Evolutionary conservation across 495 filamentous ascomycete species (phyloP).

Genomic region (Daldinia bambusicola): DNA sequence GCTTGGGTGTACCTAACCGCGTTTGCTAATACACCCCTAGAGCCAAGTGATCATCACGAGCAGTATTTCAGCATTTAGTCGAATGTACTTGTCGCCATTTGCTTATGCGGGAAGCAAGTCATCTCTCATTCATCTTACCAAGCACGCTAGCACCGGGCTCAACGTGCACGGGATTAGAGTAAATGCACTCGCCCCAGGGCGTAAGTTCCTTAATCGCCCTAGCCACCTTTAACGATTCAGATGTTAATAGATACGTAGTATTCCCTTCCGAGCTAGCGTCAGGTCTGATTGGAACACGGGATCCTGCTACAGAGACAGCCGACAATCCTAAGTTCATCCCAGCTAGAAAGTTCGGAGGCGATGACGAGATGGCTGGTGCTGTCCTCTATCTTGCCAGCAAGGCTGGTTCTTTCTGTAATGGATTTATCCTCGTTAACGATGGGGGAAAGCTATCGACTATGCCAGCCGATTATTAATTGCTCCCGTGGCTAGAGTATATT

Average conservation of each 20-base stretch:
- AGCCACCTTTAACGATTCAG: neutral
- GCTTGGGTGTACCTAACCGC: neutral
- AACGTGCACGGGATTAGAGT: constrained; percentile 61
- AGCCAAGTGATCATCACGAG: constrained; percentile 67
- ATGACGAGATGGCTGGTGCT: constrained; percentile 64
- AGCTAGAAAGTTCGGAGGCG: constrained; percentile 57
- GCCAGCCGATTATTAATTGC: constrained; percentile 55
- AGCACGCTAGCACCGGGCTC: constrained; percentile 61
- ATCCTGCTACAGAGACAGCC: constrained; percentile 50
- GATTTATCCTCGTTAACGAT: constrained; percentile 64
- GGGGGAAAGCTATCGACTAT: constrained; percentile 63
- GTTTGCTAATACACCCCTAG: neutral
- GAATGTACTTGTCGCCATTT: constrained; percentile 53
- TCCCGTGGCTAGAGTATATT: neutral
- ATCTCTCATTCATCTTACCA: constrained; percentile 63
- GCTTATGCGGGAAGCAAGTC: constrained; percentile 67
- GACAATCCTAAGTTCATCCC: constrained; percentile 53
- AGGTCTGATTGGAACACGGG: constrained; percentile 44
- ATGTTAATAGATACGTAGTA: constrained; percentile 46
- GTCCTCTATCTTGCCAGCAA: constrained; percentile 45
- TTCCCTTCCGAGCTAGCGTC: constrained; percentile 61
- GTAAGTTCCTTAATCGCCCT: constrained; percentile 49
- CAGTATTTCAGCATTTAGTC: constrained; percentile 61
- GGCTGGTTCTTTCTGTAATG: constrained; percentile 67
- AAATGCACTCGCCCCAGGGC: constrained; percentile 68